Percentiles rank a stretch among this genome's conserved stretches.
Conservation (phyloP, 2,329 filamentous ascomycete species). For the Endothia cerciana region DNA sequence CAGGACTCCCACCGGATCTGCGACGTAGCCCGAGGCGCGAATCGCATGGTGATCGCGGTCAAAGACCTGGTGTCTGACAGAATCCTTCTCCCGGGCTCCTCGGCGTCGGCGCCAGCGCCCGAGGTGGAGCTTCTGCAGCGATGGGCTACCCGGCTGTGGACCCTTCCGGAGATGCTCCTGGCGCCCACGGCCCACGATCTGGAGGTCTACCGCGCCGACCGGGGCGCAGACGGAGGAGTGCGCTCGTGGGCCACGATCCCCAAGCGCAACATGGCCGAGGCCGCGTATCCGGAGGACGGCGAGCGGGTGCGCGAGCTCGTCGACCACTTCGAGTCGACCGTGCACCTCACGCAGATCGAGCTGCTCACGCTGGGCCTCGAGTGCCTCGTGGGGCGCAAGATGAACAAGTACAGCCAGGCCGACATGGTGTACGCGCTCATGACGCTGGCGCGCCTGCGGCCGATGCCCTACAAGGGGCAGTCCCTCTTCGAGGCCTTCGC, state of each 20-base stretch:
- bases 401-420: slow-evolving; percentile 41
- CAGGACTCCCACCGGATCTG: slow-evolving; percentile 45
- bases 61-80: slow-evolving; percentile 36
- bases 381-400: slow-evolving; percentile 43
- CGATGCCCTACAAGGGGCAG: slow-evolving; percentile 43
- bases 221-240: neutral
- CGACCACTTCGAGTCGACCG: slow-evolving; percentile 49
- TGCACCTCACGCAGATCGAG: slow-evolving; percentile 45
- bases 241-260: slow-evolving; percentile 31
- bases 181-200: slow-evolving; percentile 30
- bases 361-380: slow-evolving; percentile 39
- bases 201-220: slow-evolving; percentile 18
- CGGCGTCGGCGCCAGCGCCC: no score
- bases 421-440: slow-evolving; percentile 51
- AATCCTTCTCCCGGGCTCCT: slow-evolving; percentile 33
- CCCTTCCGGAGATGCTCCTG: slow-evolving; percentile 45
- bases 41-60: slow-evolving; percentile 46
- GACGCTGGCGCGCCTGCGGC: slow-evolving; percentile 47
- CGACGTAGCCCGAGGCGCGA: slow-evolving; percentile 48
- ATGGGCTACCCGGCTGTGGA: slow-evolving; percentile 52
- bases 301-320: slow-evolving; percentile 45
- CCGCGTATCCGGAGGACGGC: slow-evolving; percentile 44
- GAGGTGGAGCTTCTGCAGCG: slow-evolving; percentile 36
- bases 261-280: slow-evolving; percentile 46
- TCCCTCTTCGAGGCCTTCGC: slow-evolving; percentile 52